Conservation (phyloP, 345 rosid genomes). For the Cardamine occulta region DNA sequence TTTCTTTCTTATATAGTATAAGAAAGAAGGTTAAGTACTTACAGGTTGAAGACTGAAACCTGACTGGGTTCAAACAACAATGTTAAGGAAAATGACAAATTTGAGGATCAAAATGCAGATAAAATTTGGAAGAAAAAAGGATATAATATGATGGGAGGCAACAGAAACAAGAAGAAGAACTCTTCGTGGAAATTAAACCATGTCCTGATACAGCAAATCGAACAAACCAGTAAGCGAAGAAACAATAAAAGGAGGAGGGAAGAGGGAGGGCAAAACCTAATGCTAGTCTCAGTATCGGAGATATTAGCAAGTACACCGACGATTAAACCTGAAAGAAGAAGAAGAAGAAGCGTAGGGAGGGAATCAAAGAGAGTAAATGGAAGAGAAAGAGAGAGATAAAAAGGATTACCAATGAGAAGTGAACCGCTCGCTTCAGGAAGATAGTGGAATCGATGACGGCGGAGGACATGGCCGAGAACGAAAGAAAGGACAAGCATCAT, state of each 20-base stretch:
- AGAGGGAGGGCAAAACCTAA: conserved; percentile 56
- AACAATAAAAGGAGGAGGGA: background rate
- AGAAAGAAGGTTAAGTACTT: conserved; percentile 45
- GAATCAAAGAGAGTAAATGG: background rate
- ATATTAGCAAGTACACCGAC: conserved; percentile 89
- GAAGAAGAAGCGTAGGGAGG: background rate
- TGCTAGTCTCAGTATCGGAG: conserved; percentile 83
- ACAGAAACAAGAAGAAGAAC: conserved; percentile 88
- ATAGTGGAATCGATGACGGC: conserved; percentile 91
- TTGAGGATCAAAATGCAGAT: conserved; percentile 13
- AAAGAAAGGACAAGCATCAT: conserved; percentile 99
- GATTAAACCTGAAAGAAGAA: conserved; percentile 62
- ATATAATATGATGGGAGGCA: conserved; percentile 98
- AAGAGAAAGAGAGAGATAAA: background rate
- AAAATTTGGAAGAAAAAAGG: conserved; percentile 45
- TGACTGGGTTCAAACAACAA: conserved; percentile 63
- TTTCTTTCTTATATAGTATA: conserved; percentile 4
- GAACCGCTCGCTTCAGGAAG: conserved; percentile 99
- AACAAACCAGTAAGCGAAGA: conserved; percentile 17
- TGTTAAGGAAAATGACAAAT: conserved; percentile 60
- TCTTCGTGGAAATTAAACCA: conserved; percentile 99
- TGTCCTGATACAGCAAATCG: conserved; percentile 52
- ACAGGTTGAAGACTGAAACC: conserved; percentile 94
- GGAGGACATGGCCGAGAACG: conserved; percentile 95
- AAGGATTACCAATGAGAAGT: conserved; percentile 73